Evolutionary conservation across 75 land plant genomes (phyloP).

Genomic region (Ceratopteris richardii): DNA sequence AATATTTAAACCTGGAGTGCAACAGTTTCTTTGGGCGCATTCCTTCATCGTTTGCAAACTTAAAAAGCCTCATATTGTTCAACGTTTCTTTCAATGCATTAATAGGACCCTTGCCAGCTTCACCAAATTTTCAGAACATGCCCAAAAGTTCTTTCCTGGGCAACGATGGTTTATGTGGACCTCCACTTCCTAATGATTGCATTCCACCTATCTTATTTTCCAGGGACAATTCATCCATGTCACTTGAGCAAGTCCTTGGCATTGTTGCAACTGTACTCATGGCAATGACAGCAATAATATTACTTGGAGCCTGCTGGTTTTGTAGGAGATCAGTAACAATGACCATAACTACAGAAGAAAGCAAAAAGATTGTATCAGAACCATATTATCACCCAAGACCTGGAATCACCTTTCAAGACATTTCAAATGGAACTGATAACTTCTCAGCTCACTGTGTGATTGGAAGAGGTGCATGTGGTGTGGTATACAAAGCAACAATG

Average conservation of each 20-base stretch:
- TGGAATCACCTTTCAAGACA: constrained; percentile 39
- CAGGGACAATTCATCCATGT: constrained; percentile 5
- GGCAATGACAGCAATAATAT: constrained; percentile 21
- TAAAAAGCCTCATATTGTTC: constrained; percentile 37
- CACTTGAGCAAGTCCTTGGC: constrained; percentile 37
- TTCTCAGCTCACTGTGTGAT: constrained; percentile 53
- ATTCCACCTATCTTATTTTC: constrained; percentile 1
- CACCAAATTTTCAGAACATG: constrained; percentile 34
- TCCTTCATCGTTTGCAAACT: constrained; percentile 33
- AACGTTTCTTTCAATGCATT: constrained; percentile 57
- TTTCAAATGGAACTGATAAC: constrained; percentile 67
- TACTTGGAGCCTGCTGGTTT: constrained; percentile 37
- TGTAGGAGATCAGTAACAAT: constrained; percentile 13
- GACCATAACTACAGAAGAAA: constrained; percentile 21
- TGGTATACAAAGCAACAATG: constrained; percentile 75
- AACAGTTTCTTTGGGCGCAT: constrained; percentile 47
- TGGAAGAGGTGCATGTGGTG: constrained; percentile 85
- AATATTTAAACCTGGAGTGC: constrained; percentile 39
- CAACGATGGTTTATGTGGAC: constrained; percentile 53
- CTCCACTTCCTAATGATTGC: not conserved
- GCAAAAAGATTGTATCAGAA: constrained; percentile 10
- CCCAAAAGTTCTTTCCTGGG: constrained; percentile 43
- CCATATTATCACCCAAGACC: constrained; percentile 20
- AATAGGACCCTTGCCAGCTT: constrained; percentile 39
- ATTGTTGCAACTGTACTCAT: constrained; percentile 34